These are phyloP conservation scores for Aspergillus thermomutatus DNA, from an alignment of 2,329 filamentous ascomycete species.

Conservation along the genomic window DNA sequence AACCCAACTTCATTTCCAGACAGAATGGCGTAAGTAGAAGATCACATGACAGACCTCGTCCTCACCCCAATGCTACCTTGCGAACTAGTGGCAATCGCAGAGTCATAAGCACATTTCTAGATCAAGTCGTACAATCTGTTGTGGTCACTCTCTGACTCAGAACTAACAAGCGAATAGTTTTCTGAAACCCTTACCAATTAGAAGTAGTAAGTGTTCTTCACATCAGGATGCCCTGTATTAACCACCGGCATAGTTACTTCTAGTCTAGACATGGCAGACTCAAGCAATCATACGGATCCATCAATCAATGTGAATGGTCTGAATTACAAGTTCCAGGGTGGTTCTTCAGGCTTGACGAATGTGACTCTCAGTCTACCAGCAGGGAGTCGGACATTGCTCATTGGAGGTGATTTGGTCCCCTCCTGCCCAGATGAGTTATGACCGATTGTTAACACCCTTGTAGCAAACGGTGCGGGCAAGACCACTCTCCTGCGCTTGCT, in stretches of 20 bases:
- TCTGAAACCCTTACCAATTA: background rate
- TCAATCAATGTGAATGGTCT: conserved; percentile 72
- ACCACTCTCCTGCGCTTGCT: conserved; percentile 93
- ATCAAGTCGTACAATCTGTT: background rate
- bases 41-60: background rate
- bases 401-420: conserved; percentile 61
- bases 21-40: background rate
- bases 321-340: conserved; percentile 85
- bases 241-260: background rate
- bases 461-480: conserved; percentile 92
- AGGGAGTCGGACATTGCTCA: conserved; percentile 81
- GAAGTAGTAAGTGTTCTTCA: background rate
- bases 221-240: background rate
- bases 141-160: too few relatives aligned
- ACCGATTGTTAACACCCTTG: conserved; percentile 14
- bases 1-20: background rate
- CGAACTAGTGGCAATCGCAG: background rate
- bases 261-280: conserved; percentile 17
- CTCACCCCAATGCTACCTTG: too few relatives aligned
- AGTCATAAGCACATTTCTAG: background rate
- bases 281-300: conserved; percentile 25
- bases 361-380: conserved; percentile 74
- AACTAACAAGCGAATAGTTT: background rate
- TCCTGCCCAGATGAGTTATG: background rate
- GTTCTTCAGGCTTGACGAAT: conserved; percentile 71